These are phyloP conservation scores for Penicillium riverlandense DNA, from an alignment of 495 filamentous ascomycete genomes.

Conservation along the genomic window DNA sequence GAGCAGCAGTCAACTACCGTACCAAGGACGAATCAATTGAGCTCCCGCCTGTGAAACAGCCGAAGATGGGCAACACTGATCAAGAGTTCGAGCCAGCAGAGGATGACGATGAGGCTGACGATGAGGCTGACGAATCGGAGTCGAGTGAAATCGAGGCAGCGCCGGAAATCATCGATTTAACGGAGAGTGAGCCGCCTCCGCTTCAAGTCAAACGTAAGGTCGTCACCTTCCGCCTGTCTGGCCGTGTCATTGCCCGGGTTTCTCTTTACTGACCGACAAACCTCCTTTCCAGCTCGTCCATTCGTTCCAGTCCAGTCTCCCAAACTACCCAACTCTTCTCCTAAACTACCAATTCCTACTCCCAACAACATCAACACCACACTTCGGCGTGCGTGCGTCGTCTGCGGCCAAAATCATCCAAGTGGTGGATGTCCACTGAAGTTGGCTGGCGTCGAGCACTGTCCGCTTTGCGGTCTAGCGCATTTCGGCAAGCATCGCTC, in stretches of 20 bases:
- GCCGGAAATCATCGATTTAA: slow-evolving; percentile 7
- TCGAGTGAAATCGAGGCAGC: slow-evolving; percentile 12
- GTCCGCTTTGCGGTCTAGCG: slow-evolving; percentile 60
- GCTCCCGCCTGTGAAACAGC: slow-evolving; percentile 18
- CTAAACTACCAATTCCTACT: too few species aligned
- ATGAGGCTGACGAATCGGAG: slow-evolving; percentile 16
- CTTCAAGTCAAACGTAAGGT: slow-evolving; percentile 14
- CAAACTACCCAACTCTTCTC: too few species aligned
- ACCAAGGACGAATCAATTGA: slow-evolving; percentile 6
- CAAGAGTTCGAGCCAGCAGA: slow-evolving; percentile 22
- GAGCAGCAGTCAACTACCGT: slow-evolving; percentile 39
- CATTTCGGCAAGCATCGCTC: slow-evolving; percentile 49
- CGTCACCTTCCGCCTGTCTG: too few species aligned
- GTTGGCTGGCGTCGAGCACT: slow-evolving; percentile 52
- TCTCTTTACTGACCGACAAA: too few species aligned
- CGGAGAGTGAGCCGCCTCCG: background rate
- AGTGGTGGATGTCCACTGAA: slow-evolving; percentile 55
- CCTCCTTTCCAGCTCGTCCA: slow-evolving; percentile 2
- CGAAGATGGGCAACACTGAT: slow-evolving; percentile 22
- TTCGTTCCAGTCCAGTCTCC: slow-evolving; percentile 33
- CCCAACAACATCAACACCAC: too few species aligned
- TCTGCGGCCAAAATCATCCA: slow-evolving; percentile 46
- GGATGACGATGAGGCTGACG: slow-evolving; percentile 4
- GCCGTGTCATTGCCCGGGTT: too few species aligned
- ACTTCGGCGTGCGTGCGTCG: slow-evolving; percentile 34